Base-by-base conservation (phyloP, 192 early-diverging fungal genomes). In the Linnemannia hyalina region DNA sequence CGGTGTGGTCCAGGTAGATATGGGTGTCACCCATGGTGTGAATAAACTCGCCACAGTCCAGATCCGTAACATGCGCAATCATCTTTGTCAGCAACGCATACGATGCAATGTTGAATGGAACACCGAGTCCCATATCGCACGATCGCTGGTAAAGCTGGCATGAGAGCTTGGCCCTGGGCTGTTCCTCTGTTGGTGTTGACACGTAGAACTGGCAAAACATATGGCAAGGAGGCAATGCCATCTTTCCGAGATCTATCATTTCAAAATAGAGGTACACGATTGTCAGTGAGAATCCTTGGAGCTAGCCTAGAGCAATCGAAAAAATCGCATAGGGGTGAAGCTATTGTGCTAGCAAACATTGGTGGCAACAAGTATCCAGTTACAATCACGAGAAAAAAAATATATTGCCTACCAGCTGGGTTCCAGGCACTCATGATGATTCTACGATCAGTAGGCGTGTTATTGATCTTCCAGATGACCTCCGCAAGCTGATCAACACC, bases 161-260 rank as follows among this genome's bases (percentile, higher is more conserved):
- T 4, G 96, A 98, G 16, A 99, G 90, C 29, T 84, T 82, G 4
- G 92, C 91, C 18, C 89, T 88, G 0, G 88, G 82, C 36, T 90
- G 82, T 15, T 90, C 89, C 47, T 89, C 76, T 44, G 91, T 80
- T 0, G 93, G 93, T 6, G 90, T 92, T 1, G 98, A 96, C 0
- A 99, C 97, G 83, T 96, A 98, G 81, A 99, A 99, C 89, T 99
- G 98, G 84, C 95, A 95, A 79, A 99, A 96, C 90, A 98, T 94
- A 80, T 99, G 98, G 90, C 98, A 99, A 8, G 98, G 98, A 38
- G 98, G 98, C 29, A 99, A 89, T 9, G 98, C 98, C 97, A 99
- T 99, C 23, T 92, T 89, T 7, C 82, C 81, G 49, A 99, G 82
- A 82, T 98, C 97, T 96, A 84, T 70, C 22, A 4, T 2, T 42